Evolutionary conservation across 495 filamentous ascomycete species (phyloP), one percentile per base, ranked within the genome.

Genomic region (Rusavskia elegans): DNA sequence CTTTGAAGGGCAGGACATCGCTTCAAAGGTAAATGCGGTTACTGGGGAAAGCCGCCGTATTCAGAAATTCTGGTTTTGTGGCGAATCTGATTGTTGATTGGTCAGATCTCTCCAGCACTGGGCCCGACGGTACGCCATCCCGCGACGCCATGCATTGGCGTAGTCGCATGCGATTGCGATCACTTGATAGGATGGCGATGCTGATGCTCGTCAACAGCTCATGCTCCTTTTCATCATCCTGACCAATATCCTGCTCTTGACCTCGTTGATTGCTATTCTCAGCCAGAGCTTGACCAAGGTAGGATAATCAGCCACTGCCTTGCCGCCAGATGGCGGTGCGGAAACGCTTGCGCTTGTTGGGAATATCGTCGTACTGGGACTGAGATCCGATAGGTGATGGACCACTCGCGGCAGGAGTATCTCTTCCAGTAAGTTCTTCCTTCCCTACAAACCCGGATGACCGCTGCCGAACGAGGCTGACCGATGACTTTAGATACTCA

Each of bases 231-330:
- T 95, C 61, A 78, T 95, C 30, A 84, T 76, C 32, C 73, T 96
- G 64, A 93, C 85, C 55, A 93, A 90, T 57, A 87, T 95, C 51
- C 74, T 95, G 14, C 73, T 96, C n/a, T 82, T 93, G 57, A 92
- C 89, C 38, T 90, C 85, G 16, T 71, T 95, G 53, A 92, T 95
- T 51, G 88, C 85, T 73, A 79, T 96, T 66, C 79, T 96, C 56
- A 90, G 85, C 58, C 89, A 93, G 71, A 87, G 81, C 61, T 79
- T 95, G 58, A 85, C 82, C 39, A 86, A 85, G 63, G 87, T 96
- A 63, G 71, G 82, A 70, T n/a, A 23, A n/a, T 25, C 25, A 38
- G 20, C 50, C 38, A 45, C 29, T 17, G 17, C 35, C 45, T 42
- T 16, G 32, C 30, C n/a, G 53, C 44, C 45, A 20, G 23, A 48